These are phyloP conservation scores for Fusarium chaquense DNA, from an alignment of 2,329 filamentous ascomycete genomes.

Conservation along the genomic window DNA sequence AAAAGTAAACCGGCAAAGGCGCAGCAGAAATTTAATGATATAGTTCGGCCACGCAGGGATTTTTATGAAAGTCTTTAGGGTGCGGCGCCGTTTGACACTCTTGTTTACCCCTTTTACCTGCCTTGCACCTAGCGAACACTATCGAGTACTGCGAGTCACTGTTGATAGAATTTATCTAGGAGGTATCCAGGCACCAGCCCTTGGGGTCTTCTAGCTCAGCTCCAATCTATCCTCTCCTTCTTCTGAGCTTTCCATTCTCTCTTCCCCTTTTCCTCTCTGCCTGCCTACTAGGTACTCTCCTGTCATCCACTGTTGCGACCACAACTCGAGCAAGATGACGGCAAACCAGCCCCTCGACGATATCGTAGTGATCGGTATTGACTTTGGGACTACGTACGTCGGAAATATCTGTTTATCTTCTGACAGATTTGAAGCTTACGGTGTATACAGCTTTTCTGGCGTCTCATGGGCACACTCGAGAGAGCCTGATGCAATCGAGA, in stretches of 20 bases:
- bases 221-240: neutral
- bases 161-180: too few species aligned
- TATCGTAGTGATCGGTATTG: conserved; percentile 56
- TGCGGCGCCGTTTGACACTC: neutral
- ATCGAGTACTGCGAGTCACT: neutral
- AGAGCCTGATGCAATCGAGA: conserved; percentile 45
- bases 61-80: neutral
- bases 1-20: too few species aligned
- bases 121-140: neutral
- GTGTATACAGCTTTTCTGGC: conserved; percentile 52
- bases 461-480: conserved; percentile 54
- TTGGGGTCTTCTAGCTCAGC: neutral
- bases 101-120: neutral
- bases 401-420: neutral
- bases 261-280: neutral
- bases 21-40: too few species aligned
- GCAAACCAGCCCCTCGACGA: conserved; percentile 6
- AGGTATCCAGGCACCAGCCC: neutral
- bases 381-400: conserved; percentile 60
- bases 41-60: too few species aligned
- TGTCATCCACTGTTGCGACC: too few species aligned
- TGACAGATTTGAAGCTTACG: neutral
- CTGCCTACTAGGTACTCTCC: neutral
- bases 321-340: conserved; percentile 3
- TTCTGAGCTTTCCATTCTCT: neutral